Percentiles rank a stretch among this genome's conserved stretches.
phyloP scores from a whole-genome alignment of 2,329 filamentous ascomycete species.

The Aureobasidium sp. region DNA sequence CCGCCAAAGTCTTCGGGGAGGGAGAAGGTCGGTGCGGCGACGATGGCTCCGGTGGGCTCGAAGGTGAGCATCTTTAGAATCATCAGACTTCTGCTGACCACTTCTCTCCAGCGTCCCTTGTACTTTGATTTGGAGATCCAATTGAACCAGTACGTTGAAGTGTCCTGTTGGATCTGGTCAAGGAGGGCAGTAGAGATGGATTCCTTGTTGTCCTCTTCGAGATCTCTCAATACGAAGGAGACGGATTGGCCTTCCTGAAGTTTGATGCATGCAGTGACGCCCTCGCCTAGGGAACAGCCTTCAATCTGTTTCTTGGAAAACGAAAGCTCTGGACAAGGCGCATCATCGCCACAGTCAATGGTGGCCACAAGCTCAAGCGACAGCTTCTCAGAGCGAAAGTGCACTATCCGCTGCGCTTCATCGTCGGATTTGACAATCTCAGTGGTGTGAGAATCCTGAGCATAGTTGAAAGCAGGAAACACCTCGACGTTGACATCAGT shows the following conservation, averaged over 20 bases:
- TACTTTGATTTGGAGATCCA: conserved; percentile 68
- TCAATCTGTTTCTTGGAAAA: conserved; percentile 50
- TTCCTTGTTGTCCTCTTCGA: conserved; percentile 52
- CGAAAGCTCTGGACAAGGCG: conserved; percentile 45
- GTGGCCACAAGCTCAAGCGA: conserved; percentile 63
- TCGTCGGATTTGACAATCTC: conserved; percentile 41
- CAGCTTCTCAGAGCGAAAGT: conserved; percentile 53
- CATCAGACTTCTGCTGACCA: conserved; percentile 63
- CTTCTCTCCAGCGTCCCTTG: conserved; percentile 64
- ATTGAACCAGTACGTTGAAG: conserved; percentile 64
- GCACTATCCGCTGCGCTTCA: conserved; percentile 35
- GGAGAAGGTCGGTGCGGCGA: conserved; percentile 73
- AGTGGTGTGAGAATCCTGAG: conserved; percentile 54
- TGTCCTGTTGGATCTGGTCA: conserved; percentile 59
- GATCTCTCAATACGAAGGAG: conserved; percentile 62
- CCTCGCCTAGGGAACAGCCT: conserved; percentile 51
- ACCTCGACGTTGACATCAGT: conserved; percentile 62
- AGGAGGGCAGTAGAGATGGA: conserved; percentile 53
- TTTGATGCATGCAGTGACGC: conserved; percentile 53
- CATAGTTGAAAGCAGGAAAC: conserved; percentile 68
- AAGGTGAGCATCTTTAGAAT: conserved; percentile 71
- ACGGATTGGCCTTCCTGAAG: conserved; percentile 61
- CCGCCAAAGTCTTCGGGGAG: conserved; percentile 47
- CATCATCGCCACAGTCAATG: conserved; percentile 52
- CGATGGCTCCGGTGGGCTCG: conserved; percentile 70